Conservation (phyloP, 257 asterid genomes). For the Knoxia roxburghii region DNA sequence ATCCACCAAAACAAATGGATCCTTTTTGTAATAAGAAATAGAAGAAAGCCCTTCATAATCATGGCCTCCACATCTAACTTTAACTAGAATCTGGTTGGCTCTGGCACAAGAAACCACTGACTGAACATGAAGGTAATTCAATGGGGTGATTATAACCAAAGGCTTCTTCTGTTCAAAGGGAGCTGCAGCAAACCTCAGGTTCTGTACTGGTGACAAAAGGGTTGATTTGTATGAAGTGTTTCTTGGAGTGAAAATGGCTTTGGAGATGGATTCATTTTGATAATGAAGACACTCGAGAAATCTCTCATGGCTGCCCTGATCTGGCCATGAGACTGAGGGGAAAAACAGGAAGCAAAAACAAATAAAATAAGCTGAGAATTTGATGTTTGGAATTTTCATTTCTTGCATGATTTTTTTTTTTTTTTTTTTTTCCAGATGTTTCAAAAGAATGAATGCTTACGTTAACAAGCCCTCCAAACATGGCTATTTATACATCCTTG, state of each 20-base stretch:
- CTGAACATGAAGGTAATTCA: background rate
- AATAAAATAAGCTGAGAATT: background rate
- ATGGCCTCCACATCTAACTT: conserved; percentile 48
- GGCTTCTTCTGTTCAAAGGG: background rate
- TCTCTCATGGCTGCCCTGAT: background rate
- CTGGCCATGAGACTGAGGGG: no score
- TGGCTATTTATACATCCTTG: no score
- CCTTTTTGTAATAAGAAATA: conserved; percentile 14
- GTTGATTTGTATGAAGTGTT: background rate
- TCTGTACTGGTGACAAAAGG: background rate
- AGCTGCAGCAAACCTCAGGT: background rate
- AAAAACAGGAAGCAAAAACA: background rate
- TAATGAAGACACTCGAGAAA: background rate
- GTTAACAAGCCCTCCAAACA: no score
- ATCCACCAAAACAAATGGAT: conserved; percentile 23
- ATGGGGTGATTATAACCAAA: background rate
- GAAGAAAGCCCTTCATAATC: conserved; percentile 51
- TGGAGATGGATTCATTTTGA: background rate
- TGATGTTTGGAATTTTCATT: background rate
- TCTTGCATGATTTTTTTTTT: background rate
- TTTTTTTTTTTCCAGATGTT: no score
- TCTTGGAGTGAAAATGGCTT: background rate
- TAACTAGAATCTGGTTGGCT: conserved; percentile 12
- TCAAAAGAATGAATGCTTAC: no score
- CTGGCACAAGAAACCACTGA: background rate